phyloP scores from a whole-genome alignment of 306 rosid species.

The barrel medic (Medicago truncatula) region MtrunA17r5.0-ANR NC_053044.1:48961501-48962000 shows the following conservation, averaged over 20 bases:
- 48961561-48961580: conserved; percentile 42
- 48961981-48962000: conserved; percentile 42
- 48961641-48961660: too few species aligned
- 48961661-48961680: too few species aligned
- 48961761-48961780: too few species aligned
- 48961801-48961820: not conserved
- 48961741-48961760: too few species aligned
- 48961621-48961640: conserved; percentile 20
- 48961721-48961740: too few species aligned
- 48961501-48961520: conserved; percentile 33
- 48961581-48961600: conserved; percentile 46
- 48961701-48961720: too few species aligned
- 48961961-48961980: conserved; percentile 40
- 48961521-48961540: conserved; percentile 36
- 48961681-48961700: too few species aligned
- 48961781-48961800: not conserved
- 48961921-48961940: conserved; percentile 49
- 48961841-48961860: not conserved
- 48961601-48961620: conserved; percentile 39
- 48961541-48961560: conserved; percentile 34
- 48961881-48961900: conserved; percentile 47
- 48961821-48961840: conserved; percentile 8
- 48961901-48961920: conserved; percentile 68
- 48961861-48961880: conserved; percentile 43
- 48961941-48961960: conserved; percentile 36